Base-by-base conservation (phyloP, 192 early-diverging fungal species). In the Coemansia sp. region DNA sequence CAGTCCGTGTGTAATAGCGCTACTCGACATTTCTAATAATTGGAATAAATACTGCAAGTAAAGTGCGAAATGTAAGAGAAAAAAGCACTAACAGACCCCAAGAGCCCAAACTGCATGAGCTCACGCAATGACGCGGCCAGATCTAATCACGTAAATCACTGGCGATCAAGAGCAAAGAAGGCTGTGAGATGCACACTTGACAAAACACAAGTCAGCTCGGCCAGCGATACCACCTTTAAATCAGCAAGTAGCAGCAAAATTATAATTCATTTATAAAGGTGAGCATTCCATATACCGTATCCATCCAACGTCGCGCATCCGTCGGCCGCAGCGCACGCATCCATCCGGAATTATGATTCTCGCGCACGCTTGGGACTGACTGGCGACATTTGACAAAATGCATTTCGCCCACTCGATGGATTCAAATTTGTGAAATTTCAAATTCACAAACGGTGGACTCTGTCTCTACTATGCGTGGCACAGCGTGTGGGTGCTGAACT, bases 11-110 rank as follows among this genome's bases (percentile, higher is more conserved):
- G 73, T 64, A 22, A 78, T 67, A 34, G 81, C 73, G 61, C 79
- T 76, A 62, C 72, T 74, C 11, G 80, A 72, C 80, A 83, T 83
- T 69, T 20, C 40, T 33, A 36, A 33, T 12, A 33, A 60, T 36
- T 34, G 15, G 31, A 60, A 34, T 53, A 22, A 55, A 52, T 52
- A 52, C 49, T 52, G 49, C 44, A 10, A 50, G 0, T 50, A 50
- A 7, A 50, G 49, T 20, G 46, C 16, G 10, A 50, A 50, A 20
- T 20, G n/a, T 27, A 27, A 27, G 16, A 8, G 49, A 8, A 10
- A 9, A 50, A 50, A 10, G n/a, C 44, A 46, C 44, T 36, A 36
- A 46, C 44, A 10, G 10, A 33, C 31, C n/a, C 13, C 36, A 29
- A n/a, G 22, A 16, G 8, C 3, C 13, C 34, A 39, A 36, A 33